A percentile compares a stretch with the other conserved stretches of the same genome.
Evolutionary conservation across 1,284 basidiomycete species (phyloP).

Genomic region (Cryptococcus depauperatus): DNA sequence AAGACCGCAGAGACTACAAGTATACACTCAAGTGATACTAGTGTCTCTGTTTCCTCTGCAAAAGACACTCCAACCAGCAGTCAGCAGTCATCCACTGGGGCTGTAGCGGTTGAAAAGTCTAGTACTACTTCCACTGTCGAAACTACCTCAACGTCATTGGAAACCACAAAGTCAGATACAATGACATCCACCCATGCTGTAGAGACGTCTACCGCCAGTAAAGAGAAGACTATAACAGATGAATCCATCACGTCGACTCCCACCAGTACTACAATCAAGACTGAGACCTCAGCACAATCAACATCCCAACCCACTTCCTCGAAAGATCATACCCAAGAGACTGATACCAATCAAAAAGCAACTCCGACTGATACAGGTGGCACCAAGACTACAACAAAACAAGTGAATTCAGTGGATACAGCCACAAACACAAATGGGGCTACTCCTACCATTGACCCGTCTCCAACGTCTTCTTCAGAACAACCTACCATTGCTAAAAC

Average conservation of each 20-base stretch:
- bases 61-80: neutral
- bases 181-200: neutral
- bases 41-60: neutral
- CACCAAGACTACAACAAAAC: neutral
- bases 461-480: neutral
- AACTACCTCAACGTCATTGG: neutral
- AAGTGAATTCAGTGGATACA: neutral
- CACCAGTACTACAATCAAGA: neutral
- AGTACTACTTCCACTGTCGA: neutral
- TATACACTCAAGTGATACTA: no score
- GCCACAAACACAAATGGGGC: neutral
- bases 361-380: neutral
- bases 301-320: neutral
- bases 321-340: no score
- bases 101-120: neutral
- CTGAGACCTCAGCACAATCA: neutral
- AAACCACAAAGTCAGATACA: neutral
- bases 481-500: neutral
- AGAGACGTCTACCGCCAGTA: neutral
- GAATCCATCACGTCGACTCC: neutral
- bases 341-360: neutral
- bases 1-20: neutral
- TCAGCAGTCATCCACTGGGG: neutral
- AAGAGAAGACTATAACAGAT: neutral
- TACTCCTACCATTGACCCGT: neutral